Evolutionary conservation across 2,329 filamentous ascomycete genomes (phyloP).

Genomic region (Cyphellophora attinorum): DNA sequence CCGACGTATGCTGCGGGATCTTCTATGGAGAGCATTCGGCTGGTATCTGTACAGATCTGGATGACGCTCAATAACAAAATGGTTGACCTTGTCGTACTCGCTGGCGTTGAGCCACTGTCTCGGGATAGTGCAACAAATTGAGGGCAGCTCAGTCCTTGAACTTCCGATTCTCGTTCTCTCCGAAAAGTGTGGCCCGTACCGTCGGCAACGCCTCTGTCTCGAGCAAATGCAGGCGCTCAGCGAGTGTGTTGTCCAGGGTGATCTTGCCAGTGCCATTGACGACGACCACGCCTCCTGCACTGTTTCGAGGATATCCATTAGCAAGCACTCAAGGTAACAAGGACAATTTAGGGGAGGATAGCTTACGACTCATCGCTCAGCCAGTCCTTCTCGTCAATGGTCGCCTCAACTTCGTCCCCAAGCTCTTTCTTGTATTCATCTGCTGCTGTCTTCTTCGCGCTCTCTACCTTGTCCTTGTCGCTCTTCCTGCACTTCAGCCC

Average conservation of each 20-base stretch:
- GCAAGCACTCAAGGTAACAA: background rate
- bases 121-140: no score
- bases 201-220: conserved; percentile 76
- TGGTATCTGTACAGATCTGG: no score
- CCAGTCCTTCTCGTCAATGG: conserved; percentile 68
- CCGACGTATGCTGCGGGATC: no score
- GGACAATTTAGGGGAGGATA: background rate
- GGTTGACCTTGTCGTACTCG: no score
- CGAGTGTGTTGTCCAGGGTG: conserved; percentile 96
- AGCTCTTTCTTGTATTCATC: conserved; percentile 75
- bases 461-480: conserved; percentile 66
- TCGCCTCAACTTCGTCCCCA: conserved; percentile 59
- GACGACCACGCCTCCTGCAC: conserved; percentile 73
- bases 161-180: conserved; percentile 88
- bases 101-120: no score
- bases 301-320: conserved; percentile 30
- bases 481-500: conserved; percentile 66
- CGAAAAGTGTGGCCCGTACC: conserved; percentile 79
- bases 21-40: no score
- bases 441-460: conserved; percentile 65
- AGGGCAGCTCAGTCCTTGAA: conserved; percentile 67
- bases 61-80: no score
- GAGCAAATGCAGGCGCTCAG: conserved; percentile 77
- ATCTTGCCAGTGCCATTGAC: conserved; percentile 84
- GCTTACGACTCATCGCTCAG: conserved; percentile 77